These are phyloP conservation scores for Cystofilobasidium ferigula DNA, from an alignment of 768 basidiomycete genomes.

Conservation along the genomic window DNA sequence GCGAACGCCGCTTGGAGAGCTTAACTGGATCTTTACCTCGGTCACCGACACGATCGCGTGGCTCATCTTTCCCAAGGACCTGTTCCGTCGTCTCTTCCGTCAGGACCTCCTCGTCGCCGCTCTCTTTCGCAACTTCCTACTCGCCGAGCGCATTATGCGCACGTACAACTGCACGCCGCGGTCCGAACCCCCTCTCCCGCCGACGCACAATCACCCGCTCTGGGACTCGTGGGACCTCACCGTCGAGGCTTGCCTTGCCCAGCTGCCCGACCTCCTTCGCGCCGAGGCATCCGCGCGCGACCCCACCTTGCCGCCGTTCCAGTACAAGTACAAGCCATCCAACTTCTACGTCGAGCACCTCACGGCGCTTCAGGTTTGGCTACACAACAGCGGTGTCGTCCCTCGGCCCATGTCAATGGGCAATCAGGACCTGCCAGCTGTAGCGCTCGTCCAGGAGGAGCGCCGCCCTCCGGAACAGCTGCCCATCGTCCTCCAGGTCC, in stretches of 20 bases:
- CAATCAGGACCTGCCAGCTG: not conserved
- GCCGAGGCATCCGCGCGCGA: conserved; percentile 35
- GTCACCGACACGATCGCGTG: conserved; percentile 99
- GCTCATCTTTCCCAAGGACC: conserved; percentile 88
- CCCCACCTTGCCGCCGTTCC: conserved; percentile 47
- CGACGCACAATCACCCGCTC: conserved; percentile 91
- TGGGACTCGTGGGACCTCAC: conserved; percentile 99
- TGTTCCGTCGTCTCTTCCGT: conserved; percentile 85
- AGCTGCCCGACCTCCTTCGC: conserved; percentile 70
- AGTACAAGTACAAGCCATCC: conserved; percentile 58
- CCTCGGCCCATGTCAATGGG: conserved; percentile 22
- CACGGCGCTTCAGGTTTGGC: conserved; percentile 97
- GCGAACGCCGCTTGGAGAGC: conserved; percentile 86
- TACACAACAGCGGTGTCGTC: conserved; percentile 61
- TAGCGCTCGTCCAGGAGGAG: conserved; percentile 17
- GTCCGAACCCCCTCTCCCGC: conserved; percentile 77
- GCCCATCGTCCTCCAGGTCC: conserved; percentile 92
- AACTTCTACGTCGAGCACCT: conserved; percentile 92
- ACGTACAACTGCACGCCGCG: conserved; percentile 94
- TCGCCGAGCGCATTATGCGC: conserved; percentile 96
- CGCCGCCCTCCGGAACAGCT: conserved; percentile 81
- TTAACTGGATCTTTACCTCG: conserved; percentile 99
- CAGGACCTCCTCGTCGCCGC: conserved; percentile 93
- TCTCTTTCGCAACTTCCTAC: conserved; percentile 89
- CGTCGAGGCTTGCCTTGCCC: conserved; percentile 82